A percentile compares a stretch with the other conserved stretches of the same genome.
phyloP scores from a whole-genome alignment of 163 green algal species.

The Scenedesmus sp. region DNA sequence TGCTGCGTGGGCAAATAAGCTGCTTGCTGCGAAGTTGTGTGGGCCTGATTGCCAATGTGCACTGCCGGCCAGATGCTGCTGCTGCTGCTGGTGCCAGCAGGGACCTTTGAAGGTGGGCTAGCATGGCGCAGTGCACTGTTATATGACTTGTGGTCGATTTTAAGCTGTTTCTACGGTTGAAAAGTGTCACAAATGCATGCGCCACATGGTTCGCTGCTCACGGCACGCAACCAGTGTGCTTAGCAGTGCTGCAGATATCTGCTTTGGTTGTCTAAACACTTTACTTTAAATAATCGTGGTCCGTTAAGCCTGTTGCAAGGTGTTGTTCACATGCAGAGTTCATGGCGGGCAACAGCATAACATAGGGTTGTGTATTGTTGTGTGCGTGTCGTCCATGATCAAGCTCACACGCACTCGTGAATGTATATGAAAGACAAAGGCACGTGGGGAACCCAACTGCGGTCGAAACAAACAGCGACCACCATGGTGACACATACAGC shows the following conservation, averaged over 20 bases:
- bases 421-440: too few relatives aligned
- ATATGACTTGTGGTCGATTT: not conserved
- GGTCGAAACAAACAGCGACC: not conserved
- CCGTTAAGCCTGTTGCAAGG: not conserved
- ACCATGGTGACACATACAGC: not conserved
- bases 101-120: not conserved
- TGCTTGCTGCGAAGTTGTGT: not conserved
- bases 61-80: not conserved
- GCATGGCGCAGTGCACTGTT: not conserved
- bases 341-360: slow-evolving; percentile 2
- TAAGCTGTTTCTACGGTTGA: not conserved
- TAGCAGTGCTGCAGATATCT: not conserved
- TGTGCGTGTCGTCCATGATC: too few relatives aligned
- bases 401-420: not conserved
- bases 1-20: not conserved
- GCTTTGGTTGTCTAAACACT: too few relatives aligned
- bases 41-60: not conserved
- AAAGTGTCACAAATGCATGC: not conserved
- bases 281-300: too few relatives aligned
- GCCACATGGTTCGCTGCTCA: not conserved
- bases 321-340: not conserved
- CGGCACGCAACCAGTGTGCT: not conserved
- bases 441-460: not conserved
- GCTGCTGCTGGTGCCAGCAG: not conserved
- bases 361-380: not conserved